Conservation (phyloP, 1,139 yeast genomes). For the Debaryomyces coudertii region DNA sequence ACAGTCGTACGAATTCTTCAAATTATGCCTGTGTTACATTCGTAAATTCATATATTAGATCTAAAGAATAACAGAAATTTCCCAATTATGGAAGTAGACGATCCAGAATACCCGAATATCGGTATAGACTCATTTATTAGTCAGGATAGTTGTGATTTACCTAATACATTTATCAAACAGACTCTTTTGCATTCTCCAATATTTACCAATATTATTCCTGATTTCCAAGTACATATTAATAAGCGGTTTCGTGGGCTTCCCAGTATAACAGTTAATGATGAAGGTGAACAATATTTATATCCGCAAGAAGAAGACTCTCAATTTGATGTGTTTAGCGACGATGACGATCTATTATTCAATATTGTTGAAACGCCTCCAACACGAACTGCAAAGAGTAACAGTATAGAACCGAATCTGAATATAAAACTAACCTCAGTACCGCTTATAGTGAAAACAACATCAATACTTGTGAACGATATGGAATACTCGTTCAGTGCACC, state of each 20-base stretch:
- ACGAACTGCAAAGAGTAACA: neutral
- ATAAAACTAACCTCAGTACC: slow-evolving; percentile 16
- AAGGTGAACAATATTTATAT: slow-evolving; percentile 39
- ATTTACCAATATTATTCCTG: slow-evolving; percentile 34
- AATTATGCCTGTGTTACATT: neutral
- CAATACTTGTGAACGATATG: slow-evolving; percentile 37
- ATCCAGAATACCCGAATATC: slow-evolving; percentile 15
- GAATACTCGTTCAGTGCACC: slow-evolving; percentile 38
- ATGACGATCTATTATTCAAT: slow-evolving; percentile 23
- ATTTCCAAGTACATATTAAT: slow-evolving; percentile 34
- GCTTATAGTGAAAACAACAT: slow-evolving; percentile 39
- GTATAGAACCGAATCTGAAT: slow-evolving; percentile 9
- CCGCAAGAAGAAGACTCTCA: slow-evolving; percentile 47
- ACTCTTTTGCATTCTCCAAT: slow-evolving; percentile 45
- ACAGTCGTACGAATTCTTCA: no score
- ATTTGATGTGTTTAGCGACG: slow-evolving; percentile 41
- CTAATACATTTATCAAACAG: slow-evolving; percentile 29
- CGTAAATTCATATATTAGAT: neutral
- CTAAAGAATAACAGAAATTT: neutral
- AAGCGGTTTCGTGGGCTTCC: slow-evolving; percentile 41
- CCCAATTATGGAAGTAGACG: slow-evolving; percentile 14
- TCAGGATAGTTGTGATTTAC: neutral
- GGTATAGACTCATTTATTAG: slow-evolving; percentile 14
- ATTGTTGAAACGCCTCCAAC: slow-evolving; percentile 11
- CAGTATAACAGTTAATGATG: slow-evolving; percentile 41